phyloP scores from a whole-genome alignment of 176 grass and related monocot species.

The Zea mays region Zm-B73-REFERENCE-NAM-5.0 NC_050102.1:161839001-161839500 shows the following conservation, averaged over 20 bases:
- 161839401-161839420: conserved; percentile 37
- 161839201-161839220: conserved; percentile 25
- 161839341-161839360: conserved; percentile 28
- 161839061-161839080: conserved; percentile 79
- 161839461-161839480: conserved; percentile 80
- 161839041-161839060: conserved; percentile 84
- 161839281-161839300: not conserved
- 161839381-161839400: conserved; percentile 33
- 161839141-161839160: conserved; percentile 35
- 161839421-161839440: conserved; percentile 51
- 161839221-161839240: conserved; percentile 17
- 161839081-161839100: conserved; percentile 39
- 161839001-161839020: conserved; percentile 67
- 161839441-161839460: conserved; percentile 57
- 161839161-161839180: conserved; percentile 16
- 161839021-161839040: conserved; percentile 68
- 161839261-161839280: conserved; percentile 20
- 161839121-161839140: conserved; percentile 30
- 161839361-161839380: conserved; percentile 39
- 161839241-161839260: conserved; percentile 33
- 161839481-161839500: conserved; percentile 85
- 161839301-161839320: conserved; percentile 25
- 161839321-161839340: conserved; percentile 25
- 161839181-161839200: not conserved
- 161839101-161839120: conserved; percentile 36